Evolutionary conservation across 2,329 filamentous ascomycete species (phyloP).

Genomic region (Scytalidium lignicola): DNA sequence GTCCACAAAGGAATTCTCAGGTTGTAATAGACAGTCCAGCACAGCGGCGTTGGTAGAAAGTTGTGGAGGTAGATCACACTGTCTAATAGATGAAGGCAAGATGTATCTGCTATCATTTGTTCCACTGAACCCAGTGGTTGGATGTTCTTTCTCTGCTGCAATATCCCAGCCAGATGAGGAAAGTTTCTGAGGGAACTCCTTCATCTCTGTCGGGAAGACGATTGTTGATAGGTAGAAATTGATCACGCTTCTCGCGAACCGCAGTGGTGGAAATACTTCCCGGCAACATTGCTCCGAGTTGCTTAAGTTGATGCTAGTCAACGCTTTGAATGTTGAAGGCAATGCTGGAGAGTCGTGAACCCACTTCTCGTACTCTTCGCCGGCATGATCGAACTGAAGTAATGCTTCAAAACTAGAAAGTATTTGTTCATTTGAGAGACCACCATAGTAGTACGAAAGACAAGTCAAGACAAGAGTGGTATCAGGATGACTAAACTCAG

Average conservation of each 20-base stretch:
- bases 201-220: constrained; percentile 57
- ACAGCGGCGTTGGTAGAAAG: constrained; percentile 65
- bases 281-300: constrained; percentile 44
- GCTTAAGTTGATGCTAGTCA: constrained; percentile 52
- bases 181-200: constrained; percentile 58
- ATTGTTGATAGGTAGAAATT: constrained; percentile 58
- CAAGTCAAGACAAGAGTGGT: constrained; percentile 51
- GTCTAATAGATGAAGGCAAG: constrained; percentile 50
- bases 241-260: constrained; percentile 46
- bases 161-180: constrained; percentile 66
- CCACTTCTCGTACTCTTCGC: constrained; percentile 47
- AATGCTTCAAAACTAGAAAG: constrained; percentile 42
- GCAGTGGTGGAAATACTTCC: constrained; percentile 48
- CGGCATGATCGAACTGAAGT: constrained; percentile 44
- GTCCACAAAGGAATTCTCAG: constrained; percentile 40
- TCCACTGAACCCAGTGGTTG: constrained; percentile 63
- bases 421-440: constrained; percentile 47
- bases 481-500: constrained; percentile 61
- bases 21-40: constrained; percentile 49
- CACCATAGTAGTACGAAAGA: constrained; percentile 51
- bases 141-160: constrained; percentile 36
- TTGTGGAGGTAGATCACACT: constrained; percentile 49
- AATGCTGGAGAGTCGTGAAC: constrained; percentile 31
- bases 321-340: constrained; percentile 31
- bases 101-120: constrained; percentile 59